phyloP scores from a whole-genome alignment of 306 rosid genomes.

The Psophocarpus tetragonolobus region DNA sequence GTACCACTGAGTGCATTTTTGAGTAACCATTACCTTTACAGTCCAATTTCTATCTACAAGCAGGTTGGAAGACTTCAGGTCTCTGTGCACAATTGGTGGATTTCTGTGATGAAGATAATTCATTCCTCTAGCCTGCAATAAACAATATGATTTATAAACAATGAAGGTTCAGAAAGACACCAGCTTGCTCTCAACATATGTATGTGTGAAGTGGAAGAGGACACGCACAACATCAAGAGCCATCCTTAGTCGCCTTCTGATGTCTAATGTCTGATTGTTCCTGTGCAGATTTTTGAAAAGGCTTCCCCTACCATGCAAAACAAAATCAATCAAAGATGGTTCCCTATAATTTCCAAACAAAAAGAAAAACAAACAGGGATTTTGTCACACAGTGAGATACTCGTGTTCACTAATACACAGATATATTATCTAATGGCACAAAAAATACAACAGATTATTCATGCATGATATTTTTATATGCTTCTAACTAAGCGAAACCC shows the following conservation, averaged over 20 bases:
- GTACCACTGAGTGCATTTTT: background rate
- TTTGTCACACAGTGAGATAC: slow-evolving; percentile 11
- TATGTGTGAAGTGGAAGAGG: slow-evolving; percentile 16
- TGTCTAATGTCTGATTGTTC: slow-evolving; percentile 62
- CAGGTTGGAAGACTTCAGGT: slow-evolving; percentile 76
- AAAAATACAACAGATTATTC: background rate
- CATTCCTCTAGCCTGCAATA: slow-evolving; percentile 75
- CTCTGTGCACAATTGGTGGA: slow-evolving; percentile 87
- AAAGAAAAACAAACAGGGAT: background rate
- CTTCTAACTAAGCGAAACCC: slow-evolving; percentile 27
- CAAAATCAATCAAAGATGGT: slow-evolving; percentile 21
- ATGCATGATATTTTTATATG: background rate
- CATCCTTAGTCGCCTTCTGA: slow-evolving; percentile 66
- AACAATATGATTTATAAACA: slow-evolving; percentile 13
- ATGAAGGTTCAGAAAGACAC: slow-evolving; percentile 12
- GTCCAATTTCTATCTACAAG: slow-evolving; percentile 81
- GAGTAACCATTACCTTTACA: slow-evolving; percentile 59
- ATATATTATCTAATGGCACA: background rate
- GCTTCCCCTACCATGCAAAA: slow-evolving; percentile 67
- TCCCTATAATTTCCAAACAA: background rate
- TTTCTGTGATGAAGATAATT: slow-evolving; percentile 78
- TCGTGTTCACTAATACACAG: background rate
- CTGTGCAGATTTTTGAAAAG: slow-evolving; percentile 70
- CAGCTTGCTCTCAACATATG: background rate
- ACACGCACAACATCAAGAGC: slow-evolving; percentile 81